These are phyloP conservation scores for Amauroascus verrucosus DNA, from an alignment of 2,329 filamentous ascomycete species.

Conservation along the genomic window DNA sequence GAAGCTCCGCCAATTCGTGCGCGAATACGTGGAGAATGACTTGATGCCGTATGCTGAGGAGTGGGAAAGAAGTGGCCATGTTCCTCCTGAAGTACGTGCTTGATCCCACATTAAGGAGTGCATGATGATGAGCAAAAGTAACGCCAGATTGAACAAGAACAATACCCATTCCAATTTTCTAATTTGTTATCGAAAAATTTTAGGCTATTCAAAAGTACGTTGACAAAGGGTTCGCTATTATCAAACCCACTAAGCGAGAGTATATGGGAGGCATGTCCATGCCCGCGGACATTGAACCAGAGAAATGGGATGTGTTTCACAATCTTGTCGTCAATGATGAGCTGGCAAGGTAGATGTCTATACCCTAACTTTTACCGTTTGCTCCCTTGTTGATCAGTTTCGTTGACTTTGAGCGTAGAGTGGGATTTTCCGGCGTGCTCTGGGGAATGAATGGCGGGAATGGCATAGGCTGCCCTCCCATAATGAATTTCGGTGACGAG, in stretches of 20 bases:
- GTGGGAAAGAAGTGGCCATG: slow-evolving; percentile 52
- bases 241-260: slow-evolving; percentile 29
- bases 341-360: slow-evolving; percentile 21
- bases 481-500: slow-evolving; percentile 52
- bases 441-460: slow-evolving; percentile 51
- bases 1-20: slow-evolving; percentile 46
- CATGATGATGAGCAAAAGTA: too few relatives aligned
- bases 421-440: slow-evolving; percentile 48
- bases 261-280: slow-evolving; percentile 34
- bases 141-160: too few relatives aligned
- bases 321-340: slow-evolving; percentile 48
- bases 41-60: slow-evolving; percentile 50
- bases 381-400: neutral
- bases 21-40: slow-evolving; percentile 50
- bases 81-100: slow-evolving; percentile 33
- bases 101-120: neutral
- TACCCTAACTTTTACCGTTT: neutral
- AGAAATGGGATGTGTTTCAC: slow-evolving; percentile 49
- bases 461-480: slow-evolving; percentile 53
- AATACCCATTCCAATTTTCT: too few relatives aligned
- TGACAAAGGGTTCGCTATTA: slow-evolving; percentile 32
- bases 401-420: slow-evolving; percentile 25
- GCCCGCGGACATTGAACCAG: slow-evolving; percentile 38
- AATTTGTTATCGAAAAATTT: neutral
- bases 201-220: slow-evolving; percentile 32